A percentile compares a stretch with the other conserved stretches of the same genome.
Evolutionary conservation across 2,329 filamentous ascomycete genomes (phyloP).

Genomic region (Fusarium duplospermum): DNA sequence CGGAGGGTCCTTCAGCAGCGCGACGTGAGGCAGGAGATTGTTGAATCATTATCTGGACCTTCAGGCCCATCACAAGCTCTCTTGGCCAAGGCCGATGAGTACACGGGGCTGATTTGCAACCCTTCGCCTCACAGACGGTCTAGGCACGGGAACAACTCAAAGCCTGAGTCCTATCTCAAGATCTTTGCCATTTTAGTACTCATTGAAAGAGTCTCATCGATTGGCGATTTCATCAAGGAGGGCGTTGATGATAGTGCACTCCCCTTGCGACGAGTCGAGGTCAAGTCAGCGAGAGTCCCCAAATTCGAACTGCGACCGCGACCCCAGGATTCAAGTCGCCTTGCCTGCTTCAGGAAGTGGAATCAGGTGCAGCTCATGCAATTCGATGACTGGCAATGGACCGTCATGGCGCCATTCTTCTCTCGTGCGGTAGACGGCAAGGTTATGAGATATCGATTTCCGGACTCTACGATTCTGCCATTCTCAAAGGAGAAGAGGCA

Average conservation of each 20-base stretch:
- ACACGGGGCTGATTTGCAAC: neutral
- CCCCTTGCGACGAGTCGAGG: neutral
- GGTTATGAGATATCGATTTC: neutral
- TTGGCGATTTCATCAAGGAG: constrained; percentile 1
- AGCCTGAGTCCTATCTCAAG: neutral
- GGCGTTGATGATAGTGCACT: neutral
- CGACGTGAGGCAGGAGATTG: neutral
- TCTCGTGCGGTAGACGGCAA: neutral
- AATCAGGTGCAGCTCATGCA: neutral
- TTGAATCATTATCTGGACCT: neutral
- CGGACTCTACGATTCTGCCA: neutral
- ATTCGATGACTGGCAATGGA: constrained; percentile 16
- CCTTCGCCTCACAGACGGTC: neutral
- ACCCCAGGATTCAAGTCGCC: neutral
- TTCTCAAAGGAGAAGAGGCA: neutral
- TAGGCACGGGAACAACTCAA: neutral
- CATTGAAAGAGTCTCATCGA: neutral
- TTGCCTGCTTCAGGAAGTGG: neutral
- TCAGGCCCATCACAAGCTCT: neutral
- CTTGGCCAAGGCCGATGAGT: neutral
- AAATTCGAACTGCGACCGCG: neutral
- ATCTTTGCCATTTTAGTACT: constrained; percentile 8
- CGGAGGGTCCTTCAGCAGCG: neutral
- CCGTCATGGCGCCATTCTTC: constrained; percentile 8
- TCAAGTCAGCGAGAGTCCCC: neutral